These are phyloP conservation scores for Grosmannia huntii DNA, from an alignment of 2,329 filamentous ascomycete genomes.

Conservation along the genomic window DNA sequence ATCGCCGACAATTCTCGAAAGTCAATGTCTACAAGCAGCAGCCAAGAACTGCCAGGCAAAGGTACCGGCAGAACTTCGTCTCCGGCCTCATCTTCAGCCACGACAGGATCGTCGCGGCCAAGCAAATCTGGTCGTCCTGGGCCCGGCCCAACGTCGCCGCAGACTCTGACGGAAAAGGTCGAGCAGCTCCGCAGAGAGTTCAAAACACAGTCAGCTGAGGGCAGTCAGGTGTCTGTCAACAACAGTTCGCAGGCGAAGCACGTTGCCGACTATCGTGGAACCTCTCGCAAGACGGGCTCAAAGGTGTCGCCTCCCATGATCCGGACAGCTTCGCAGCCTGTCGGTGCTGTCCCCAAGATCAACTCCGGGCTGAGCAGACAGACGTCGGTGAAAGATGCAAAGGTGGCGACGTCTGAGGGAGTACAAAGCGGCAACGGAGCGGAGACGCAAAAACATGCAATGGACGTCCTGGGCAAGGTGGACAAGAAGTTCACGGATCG, in stretches of 20 bases:
- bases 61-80: not conserved
- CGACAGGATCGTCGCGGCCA: not conserved
- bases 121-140: not conserved
- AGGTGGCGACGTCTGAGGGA: slow-evolving; percentile 15
- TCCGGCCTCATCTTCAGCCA: not conserved
- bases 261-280: slow-evolving; percentile 12
- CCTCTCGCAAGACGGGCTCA: slow-evolving; percentile 31
- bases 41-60: not conserved
- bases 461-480: slow-evolving; percentile 3
- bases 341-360: slow-evolving; percentile 30
- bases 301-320: slow-evolving; percentile 39
- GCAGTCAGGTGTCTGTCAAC: slow-evolving; percentile 7
- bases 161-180: slow-evolving; percentile 30
- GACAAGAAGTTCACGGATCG: slow-evolving; percentile 73
- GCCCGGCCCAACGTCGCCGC: slow-evolving; percentile 1
- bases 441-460: slow-evolving; percentile 15
- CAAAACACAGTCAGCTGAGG: slow-evolving; percentile 21
- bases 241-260: slow-evolving; percentile 4
- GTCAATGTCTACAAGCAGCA: not conserved
- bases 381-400: slow-evolving; percentile 21
- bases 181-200: slow-evolving; percentile 41
- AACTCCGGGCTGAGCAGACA: slow-evolving; percentile 32
- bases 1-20: not conserved
- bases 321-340: slow-evolving; percentile 40
- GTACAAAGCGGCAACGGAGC: slow-evolving; percentile 11